Base-by-base conservation (phyloP, 2,329 filamentous ascomycete genomes). In the Trichoderma polysporum region DNA sequence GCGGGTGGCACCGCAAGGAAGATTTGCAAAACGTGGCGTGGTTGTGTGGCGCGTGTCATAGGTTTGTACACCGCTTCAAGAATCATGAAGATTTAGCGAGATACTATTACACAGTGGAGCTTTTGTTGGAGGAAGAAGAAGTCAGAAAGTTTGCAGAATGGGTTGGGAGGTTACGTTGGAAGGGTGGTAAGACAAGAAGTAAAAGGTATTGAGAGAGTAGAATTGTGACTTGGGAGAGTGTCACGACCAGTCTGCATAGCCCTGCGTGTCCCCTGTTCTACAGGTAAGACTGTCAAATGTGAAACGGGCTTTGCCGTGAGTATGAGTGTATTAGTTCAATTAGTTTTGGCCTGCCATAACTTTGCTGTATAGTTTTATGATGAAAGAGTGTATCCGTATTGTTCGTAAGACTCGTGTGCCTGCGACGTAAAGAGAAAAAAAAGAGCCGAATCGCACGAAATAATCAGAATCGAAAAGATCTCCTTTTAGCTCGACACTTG, bases 21-120 rank as follows among this genome's bases (percentile, higher is more conserved):
- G 86, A 88, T 78, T 76, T 96, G 76, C 88, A 91, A 73, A 93
- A 88, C 74, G 93, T 95, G 22, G 92, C 93, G 13, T 96, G 92
- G 92, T 78, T 97, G 71, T 96, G 93, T 78, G 84, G 92, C 58
- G 90, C 92, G 2, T 97, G 93, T 73, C 93, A 97, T 80, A 87
- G 85, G 49, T 93, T 92, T 75, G 91, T 96, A 75, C 93, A 96
- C 80, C 81, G 87, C 45, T 86, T 93, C 74, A 89, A 87, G 37
- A 83, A 80, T 4, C 92, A 95, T 74, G 92, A 96, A 82, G 91
- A 91, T 72, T 79, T 97, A 71, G 93, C 92, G 15, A 83, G 85
- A 71, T 80, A 89, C 63, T 93, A 84, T 75, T 92, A 88, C 78
- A 94, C 88, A 0, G 86, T 95, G 7, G 91, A 94, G 64, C 78